Base-by-base conservation (phyloP, 345 rosid species). In the Carallia brachiata region DNA sequence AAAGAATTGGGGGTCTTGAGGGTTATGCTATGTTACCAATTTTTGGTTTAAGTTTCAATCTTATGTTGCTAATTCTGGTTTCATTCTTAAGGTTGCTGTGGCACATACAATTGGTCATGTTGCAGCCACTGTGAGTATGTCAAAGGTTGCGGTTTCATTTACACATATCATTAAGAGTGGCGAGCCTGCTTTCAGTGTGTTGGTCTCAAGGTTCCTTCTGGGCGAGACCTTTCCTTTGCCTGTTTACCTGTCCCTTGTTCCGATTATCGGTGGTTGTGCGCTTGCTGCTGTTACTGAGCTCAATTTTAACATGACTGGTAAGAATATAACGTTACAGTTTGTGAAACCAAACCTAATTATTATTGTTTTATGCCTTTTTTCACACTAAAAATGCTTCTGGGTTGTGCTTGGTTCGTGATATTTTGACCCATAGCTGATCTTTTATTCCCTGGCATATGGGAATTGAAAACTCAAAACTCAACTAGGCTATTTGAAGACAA, bases 181-280 rank as follows among this genome's bases (percentile, higher is more conserved):
- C 36, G 99, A 95, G 70, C 98, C 99, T 27, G 98, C 98, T 34
- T 92, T 95, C 77, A 90, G 91, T 54, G 98, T 95, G 0, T 76
- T 92, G 71, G 96, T 95, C 36, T 89, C 96, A 2, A 89, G 91
- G 71, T 84, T 92, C 36, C 37, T 78, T 12, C 36, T 92, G 82
- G 99, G 99, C 9, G 99, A 96, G 83, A 78, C 88, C 27, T 96
- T 96, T 78, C 97, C 96, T 7, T 59, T 77, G 69, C 74, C 91
- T 0, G 98, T 96, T 40, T 96, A 96, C 80, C 39, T 96, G 28
- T 96, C 98, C 37, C 95, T 96, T 32, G 2, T 96, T 74, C 99
- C 98, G 0, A 92, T 95, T 88, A 96, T 96, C n/a, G 99, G 99
- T 80, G 99, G 99, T 57, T 96, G 99, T n/a, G 93, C 97, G 39